Conservation (phyloP, 108 stramenopile genomes). For the Pseudonitzschia delicatissima region DNA sequence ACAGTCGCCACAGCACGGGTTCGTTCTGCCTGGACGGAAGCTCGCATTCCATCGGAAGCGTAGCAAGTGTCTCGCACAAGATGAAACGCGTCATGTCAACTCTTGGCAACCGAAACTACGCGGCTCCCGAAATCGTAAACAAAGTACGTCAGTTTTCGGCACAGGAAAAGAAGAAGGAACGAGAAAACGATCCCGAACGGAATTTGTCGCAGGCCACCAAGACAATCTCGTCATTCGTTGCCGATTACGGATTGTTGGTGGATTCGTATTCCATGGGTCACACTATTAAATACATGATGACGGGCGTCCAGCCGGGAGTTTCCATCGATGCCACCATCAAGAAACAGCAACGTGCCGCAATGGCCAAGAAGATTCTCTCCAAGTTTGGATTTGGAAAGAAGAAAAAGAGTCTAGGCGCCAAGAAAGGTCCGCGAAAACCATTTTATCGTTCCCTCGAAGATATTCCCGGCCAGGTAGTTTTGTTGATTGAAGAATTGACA, state of each 20-base stretch:
- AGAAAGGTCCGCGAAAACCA: no score
- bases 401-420: conserved; percentile 7
- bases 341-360: not conserved
- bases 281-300: conserved; percentile 59
- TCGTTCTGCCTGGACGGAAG: no score
- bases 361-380: not conserved
- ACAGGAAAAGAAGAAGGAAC: not conserved
- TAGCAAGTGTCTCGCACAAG: no score
- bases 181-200: not conserved
- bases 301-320: conserved; percentile 53
- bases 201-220: not conserved
- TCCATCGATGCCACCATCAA: conserved; percentile 41
- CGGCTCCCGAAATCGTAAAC: conserved; percentile 14
- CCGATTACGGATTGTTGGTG: conserved; percentile 64
- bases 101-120: conserved; percentile 30
- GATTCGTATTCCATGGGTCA: conserved; percentile 68
- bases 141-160: not conserved
- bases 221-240: conserved; percentile 38
- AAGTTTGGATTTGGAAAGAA: not conserved
- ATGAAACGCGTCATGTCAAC: conserved; percentile 34
- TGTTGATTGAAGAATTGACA: conserved; percentile 25
- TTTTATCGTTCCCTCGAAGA: conserved; percentile 20
- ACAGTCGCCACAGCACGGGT: no score
- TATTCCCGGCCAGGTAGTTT: conserved; percentile 18
- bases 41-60: no score